Conservation (phyloP, 78 protist species). For the Dictyostelium firmibasis region DNA sequence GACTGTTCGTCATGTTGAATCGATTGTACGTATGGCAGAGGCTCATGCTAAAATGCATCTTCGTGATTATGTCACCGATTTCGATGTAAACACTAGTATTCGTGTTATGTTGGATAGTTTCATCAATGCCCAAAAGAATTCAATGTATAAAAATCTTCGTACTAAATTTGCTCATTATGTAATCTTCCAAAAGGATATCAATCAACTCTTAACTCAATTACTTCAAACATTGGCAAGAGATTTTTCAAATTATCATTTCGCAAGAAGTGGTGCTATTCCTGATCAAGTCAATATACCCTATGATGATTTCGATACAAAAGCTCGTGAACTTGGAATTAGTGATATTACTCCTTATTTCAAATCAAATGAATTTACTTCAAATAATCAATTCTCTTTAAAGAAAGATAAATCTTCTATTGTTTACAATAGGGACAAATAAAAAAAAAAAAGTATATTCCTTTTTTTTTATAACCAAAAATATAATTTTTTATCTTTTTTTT, state of each 20-base stretch:
- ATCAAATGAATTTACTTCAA: neutral
- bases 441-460: too few relatives aligned
- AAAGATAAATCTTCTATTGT: neutral
- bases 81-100: slow-evolving; percentile 96
- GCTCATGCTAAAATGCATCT: slow-evolving; percentile 98
- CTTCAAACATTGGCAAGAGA: slow-evolving; percentile 54
- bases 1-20: slow-evolving; percentile 97
- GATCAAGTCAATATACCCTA: neutral
- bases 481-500: neutral
- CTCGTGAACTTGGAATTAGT: slow-evolving; percentile 43
- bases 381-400: neutral
- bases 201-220: slow-evolving; percentile 85
- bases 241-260: neutral
- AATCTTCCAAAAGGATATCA: slow-evolving; percentile 83
- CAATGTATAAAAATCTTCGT: slow-evolving; percentile 55
- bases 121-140: slow-evolving; percentile 92
- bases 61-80: slow-evolving; percentile 88
- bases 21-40: slow-evolving; percentile 95
- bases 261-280: neutral
- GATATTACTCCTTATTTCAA: slow-evolving; percentile 28
- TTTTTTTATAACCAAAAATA: too few relatives aligned
- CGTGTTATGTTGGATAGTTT: slow-evolving; percentile 92
- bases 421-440: neutral
- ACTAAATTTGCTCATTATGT: slow-evolving; percentile 80
- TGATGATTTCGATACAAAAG: slow-evolving; percentile 67